phyloP scores from a whole-genome alignment of 495 filamentous ascomycete genomes.

The Trichodelitschia bisporula region DNA sequence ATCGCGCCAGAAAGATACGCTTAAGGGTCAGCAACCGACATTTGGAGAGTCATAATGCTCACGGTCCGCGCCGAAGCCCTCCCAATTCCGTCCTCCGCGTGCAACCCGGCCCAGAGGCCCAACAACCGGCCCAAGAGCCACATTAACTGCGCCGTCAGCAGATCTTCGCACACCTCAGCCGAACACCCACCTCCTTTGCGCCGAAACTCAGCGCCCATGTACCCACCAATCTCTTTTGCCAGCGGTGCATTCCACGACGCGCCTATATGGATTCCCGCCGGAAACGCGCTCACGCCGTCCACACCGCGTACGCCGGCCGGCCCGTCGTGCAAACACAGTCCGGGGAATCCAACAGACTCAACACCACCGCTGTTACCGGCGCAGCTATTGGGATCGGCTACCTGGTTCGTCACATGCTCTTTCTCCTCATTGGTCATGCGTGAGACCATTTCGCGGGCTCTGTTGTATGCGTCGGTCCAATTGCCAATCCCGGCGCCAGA shows the following conservation, averaged over 20 bases:
- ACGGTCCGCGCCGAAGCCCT: conserved; percentile 20
- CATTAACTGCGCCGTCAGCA: too few relatives aligned
- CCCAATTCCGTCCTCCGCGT: conserved; percentile 32
- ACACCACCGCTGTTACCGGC: conserved; percentile 25
- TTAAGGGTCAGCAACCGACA: conserved; percentile 26
- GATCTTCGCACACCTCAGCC: too few relatives aligned
- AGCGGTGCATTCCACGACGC: conserved; percentile 8
- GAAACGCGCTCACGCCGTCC: conserved; percentile 28
- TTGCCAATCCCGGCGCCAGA: neutral
- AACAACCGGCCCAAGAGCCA: conserved; percentile 23
- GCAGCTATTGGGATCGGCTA: conserved; percentile 15
- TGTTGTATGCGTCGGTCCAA: conserved; percentile 4
- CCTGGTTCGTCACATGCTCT: conserved; percentile 25
- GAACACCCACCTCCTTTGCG: conserved; percentile 22
- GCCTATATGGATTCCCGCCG: conserved; percentile 6
- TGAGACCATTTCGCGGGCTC: conserved; percentile 26
- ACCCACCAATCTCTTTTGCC: conserved; percentile 6
- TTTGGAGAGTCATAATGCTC: conserved; percentile 29
- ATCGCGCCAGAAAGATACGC: conserved; percentile 19
- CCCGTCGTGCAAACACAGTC: conserved; percentile 38
- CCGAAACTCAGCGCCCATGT: conserved; percentile 11
- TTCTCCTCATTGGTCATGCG: conserved; percentile 36
- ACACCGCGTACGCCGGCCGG: conserved; percentile 33
- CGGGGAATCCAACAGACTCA: conserved; percentile 29
- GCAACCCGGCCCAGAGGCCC: conserved; percentile 28